Base-by-base conservation (phyloP, 768 basidiomycete genomes). In the Mycena rebaudengoi region DNA sequence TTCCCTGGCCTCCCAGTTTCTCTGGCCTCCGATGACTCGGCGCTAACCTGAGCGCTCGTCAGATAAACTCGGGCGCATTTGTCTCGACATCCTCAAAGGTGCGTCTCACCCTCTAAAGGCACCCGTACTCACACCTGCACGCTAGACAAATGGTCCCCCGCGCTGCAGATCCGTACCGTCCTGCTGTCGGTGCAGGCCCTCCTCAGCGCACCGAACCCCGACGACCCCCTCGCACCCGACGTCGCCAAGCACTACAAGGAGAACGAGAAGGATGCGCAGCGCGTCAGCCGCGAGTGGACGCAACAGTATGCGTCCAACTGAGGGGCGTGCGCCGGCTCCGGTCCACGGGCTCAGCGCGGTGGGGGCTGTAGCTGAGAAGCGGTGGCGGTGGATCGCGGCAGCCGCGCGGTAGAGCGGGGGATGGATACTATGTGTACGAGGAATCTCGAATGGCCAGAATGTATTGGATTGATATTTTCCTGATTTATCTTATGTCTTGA, bases 61-160 rank as follows among this genome's bases (percentile, higher is more conserved):
- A 99, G 97, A 99, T 79, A 99, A 99, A 79, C 91, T 99, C 29
- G 98, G 98, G 33, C 89, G 98, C 20, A 99, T 99, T 79, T 99
- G 98, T 78, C 80, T 99, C 59, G 98, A 99, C 76, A 99, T 99
- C 72, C 82, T 99, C 73, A 99, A 99, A 85, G 94, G 95, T 91
- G 71, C 46, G 83, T 73, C 20, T 48, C 39, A 35, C 35, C 32
- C 37, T 56, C 49, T 26, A n/a, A 23, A 23, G 4, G 2, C 16
- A 18, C 10, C 20, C 7, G 14, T 12, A 37, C 51, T 52, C 4
- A 52, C 14, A 40, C 18, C 64, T 33, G 56, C 43, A 28, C 57
- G 40, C 21, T 71, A 95, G 98, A 99, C 79, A 99, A 99, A 83
- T 99, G 98, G 98, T 98, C 96, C 11, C 98, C 98, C 20, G 98